These are phyloP conservation scores for Tardiomyces blankii DNA, from an alignment of 1,139 yeast species.

Conservation along the genomic window DNA sequence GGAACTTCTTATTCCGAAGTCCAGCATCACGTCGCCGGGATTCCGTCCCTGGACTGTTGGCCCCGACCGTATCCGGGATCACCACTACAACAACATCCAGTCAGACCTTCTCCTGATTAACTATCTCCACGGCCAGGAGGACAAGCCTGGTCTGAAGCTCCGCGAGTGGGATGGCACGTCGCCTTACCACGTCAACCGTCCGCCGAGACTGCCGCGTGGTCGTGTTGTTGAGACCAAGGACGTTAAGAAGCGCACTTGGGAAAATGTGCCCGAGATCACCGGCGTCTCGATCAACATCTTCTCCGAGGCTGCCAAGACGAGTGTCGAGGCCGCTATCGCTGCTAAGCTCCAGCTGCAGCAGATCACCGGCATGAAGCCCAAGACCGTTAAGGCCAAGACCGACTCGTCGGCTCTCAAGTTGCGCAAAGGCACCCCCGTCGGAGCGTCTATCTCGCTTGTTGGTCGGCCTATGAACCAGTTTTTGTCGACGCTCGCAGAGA, in stretches of 20 bases:
- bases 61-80: slow-evolving; percentile 74
- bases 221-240: slow-evolving; percentile 57
- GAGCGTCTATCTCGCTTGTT: slow-evolving; percentile 68
- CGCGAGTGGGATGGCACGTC: slow-evolving; percentile 84
- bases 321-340: slow-evolving; percentile 64
- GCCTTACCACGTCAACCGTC: slow-evolving; percentile 83
- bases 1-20: slow-evolving; percentile 52
- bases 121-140: slow-evolving; percentile 49
- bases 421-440: slow-evolving; percentile 84
- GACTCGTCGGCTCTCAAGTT: slow-evolving; percentile 83
- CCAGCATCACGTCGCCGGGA: slow-evolving; percentile 42
- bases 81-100: slow-evolving; percentile 60
- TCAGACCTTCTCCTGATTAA: slow-evolving; percentile 70
- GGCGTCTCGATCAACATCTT: slow-evolving; percentile 65
- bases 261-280: slow-evolving; percentile 61
- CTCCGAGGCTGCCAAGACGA: slow-evolving; percentile 62
- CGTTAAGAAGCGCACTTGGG: slow-evolving; percentile 50
- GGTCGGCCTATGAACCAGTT: slow-evolving; percentile 87
- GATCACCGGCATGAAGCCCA: slow-evolving; percentile 82
- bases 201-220: slow-evolving; percentile 34
- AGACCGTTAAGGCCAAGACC: slow-evolving; percentile 58
- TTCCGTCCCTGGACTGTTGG: slow-evolving; percentile 60
- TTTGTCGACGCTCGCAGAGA: slow-evolving; percentile 72
- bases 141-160: slow-evolving; percentile 51
- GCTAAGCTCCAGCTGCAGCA: slow-evolving; percentile 81